Evolutionary conservation across 768 basidiomycete genomes (phyloP).

Genomic region (Mycena belliarum): DNA sequence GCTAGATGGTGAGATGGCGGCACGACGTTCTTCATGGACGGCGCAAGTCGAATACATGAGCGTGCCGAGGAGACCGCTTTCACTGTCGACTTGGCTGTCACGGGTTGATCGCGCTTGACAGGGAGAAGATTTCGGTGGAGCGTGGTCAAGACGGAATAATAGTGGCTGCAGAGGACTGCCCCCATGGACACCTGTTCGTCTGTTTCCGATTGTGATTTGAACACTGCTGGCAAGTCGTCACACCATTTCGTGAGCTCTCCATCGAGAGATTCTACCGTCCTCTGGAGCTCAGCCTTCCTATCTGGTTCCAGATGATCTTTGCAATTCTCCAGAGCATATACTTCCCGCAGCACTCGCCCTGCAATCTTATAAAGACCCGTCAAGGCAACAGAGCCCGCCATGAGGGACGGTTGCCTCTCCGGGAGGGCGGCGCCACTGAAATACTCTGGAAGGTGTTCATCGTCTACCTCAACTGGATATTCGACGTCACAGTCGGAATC

Average conservation of each 20-base stretch:
- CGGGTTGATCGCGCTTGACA: slow-evolving; percentile 68
- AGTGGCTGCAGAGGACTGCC: slow-evolving; percentile 83
- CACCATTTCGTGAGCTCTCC: slow-evolving; percentile 80
- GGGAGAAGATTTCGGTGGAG: slow-evolving; percentile 88
- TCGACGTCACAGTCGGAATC: slow-evolving; percentile 92
- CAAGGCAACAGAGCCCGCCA: slow-evolving; percentile 80
- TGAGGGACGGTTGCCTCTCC: slow-evolving; percentile 63
- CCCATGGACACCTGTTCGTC: slow-evolving; percentile 86
- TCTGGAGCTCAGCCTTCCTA: slow-evolving; percentile 74
- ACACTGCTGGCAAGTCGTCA: slow-evolving; percentile 69
- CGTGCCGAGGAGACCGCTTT: slow-evolving; percentile 86
- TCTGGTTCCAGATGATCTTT: slow-evolving; percentile 74
- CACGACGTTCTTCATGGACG: slow-evolving; percentile 81
- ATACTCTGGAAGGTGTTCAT: slow-evolving; percentile 72
- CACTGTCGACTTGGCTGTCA: slow-evolving; percentile 66
- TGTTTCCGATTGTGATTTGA: slow-evolving; percentile 73
- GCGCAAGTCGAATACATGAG: slow-evolving; percentile 81
- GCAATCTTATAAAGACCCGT: slow-evolving; percentile 82
- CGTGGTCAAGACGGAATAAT: slow-evolving; percentile 85
- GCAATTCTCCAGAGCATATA: slow-evolving; percentile 79
- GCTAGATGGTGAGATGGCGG: slow-evolving; percentile 86
- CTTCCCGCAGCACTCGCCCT: slow-evolving; percentile 78
- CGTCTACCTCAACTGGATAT: slow-evolving; percentile 80
- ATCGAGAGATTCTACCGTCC: slow-evolving; percentile 77
- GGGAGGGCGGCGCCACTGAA: slow-evolving; percentile 63